phyloP scores from a whole-genome alignment of 495 filamentous ascomycete species.

The Immersiella caudata region DNA sequence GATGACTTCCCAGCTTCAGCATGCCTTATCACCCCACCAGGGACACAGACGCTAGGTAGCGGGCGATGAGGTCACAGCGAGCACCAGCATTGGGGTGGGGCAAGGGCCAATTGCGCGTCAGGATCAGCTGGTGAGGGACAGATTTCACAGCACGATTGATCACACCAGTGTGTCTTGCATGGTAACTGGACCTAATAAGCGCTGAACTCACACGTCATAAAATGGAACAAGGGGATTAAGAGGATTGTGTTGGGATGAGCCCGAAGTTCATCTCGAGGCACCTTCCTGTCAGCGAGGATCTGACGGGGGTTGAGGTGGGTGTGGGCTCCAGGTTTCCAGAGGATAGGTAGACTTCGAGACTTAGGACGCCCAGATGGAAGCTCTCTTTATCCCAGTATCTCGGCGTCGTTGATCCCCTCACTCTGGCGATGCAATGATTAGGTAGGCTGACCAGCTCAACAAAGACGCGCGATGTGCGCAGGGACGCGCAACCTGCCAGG shows the following conservation, averaged over 20 bases:
- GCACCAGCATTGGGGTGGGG: not conserved
- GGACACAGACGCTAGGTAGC: not conserved
- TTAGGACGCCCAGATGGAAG: too few species aligned
- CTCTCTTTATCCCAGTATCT: not conserved
- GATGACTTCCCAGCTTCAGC: not conserved
- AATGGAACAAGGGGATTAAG: too few species aligned
- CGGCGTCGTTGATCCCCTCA: not conserved
- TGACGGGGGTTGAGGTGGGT: too few species aligned
- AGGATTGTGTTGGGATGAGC: constrained; percentile 1
- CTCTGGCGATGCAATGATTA: not conserved
- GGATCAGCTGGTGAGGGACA: constrained; percentile 15
- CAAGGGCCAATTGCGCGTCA: constrained; percentile 1
- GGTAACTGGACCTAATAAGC: constrained; percentile 24
- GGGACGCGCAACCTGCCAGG: constrained; percentile 10
- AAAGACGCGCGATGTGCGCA: constrained; percentile 4
- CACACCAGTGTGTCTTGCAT: constrained; percentile 2
- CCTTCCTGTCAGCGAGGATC: not conserved
- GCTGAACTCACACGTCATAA: constrained; percentile 28
- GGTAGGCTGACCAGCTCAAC: not conserved
- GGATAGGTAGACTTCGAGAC: too few species aligned
- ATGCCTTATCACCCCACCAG: not conserved
- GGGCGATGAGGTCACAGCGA: constrained; percentile 21
- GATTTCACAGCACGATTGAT: constrained; percentile 7
- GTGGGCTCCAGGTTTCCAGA: too few species aligned
- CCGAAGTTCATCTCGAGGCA: not conserved